These are phyloP conservation scores for Nitzschia inconspicua DNA, from an alignment of 108 stramenopile genomes.

Conservation along the genomic window DNA sequence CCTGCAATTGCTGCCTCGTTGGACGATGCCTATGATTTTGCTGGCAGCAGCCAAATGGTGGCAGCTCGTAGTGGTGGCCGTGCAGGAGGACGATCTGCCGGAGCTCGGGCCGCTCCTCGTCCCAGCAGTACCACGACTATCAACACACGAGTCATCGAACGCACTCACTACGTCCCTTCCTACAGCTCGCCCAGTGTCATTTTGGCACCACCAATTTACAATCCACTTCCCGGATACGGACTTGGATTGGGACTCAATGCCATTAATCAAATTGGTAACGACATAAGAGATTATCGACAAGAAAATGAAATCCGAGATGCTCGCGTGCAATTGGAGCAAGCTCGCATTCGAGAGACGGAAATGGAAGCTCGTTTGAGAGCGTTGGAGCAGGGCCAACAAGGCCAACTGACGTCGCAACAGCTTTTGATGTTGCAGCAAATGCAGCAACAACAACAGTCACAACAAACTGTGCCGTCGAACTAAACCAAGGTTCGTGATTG, in stretches of 20 bases:
- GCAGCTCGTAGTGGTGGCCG: constrained; percentile 54
- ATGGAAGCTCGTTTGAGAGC: constrained; percentile 33
- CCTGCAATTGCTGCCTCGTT: constrained; percentile 26
- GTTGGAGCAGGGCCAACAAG: constrained; percentile 23
- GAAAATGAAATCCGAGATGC: constrained; percentile 38
- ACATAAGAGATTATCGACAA: constrained; percentile 44
- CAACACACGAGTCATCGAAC: constrained; percentile 20
- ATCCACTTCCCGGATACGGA: constrained; percentile 30
- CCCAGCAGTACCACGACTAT: not conserved
- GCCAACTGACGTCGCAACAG: constrained; percentile 5
- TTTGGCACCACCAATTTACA: constrained; percentile 39
- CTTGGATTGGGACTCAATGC: constrained; percentile 33
- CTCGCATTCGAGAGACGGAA: constrained; percentile 31
- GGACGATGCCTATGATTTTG: constrained; percentile 8
- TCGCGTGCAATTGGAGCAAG: constrained; percentile 19
- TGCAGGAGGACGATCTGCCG: constrained; percentile 42
- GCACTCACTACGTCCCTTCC: constrained; percentile 21
- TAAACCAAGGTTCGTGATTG: too few relatives aligned
- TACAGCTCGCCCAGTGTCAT: constrained; percentile 18
- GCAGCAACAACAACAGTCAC: constrained; percentile 7
- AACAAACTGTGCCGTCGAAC: not conserved
- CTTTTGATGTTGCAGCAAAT: constrained; percentile 10
- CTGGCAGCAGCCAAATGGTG: constrained; percentile 28
- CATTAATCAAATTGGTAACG: constrained; percentile 34
- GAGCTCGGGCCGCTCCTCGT: constrained; percentile 7